These are phyloP conservation scores for Pseudogymnoascus sp. DNA, from an alignment of 2,329 filamentous ascomycete genomes.

Conservation along the genomic window DNA sequence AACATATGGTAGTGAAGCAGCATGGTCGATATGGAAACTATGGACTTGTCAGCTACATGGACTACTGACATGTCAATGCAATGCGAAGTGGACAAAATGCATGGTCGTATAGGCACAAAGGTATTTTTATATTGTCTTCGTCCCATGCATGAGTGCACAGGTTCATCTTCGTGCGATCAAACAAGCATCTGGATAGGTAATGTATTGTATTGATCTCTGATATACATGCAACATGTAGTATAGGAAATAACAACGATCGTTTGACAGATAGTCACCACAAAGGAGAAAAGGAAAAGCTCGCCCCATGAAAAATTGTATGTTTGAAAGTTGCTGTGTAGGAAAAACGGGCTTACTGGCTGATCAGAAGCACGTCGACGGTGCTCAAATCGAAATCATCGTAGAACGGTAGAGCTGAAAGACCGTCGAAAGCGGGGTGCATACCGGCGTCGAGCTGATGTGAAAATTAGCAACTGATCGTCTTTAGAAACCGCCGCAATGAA, in stretches of 20 bases:
- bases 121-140: not conserved
- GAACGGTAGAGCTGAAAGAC: conserved; percentile 86
- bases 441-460: conserved; percentile 77
- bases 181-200: conserved; percentile 29
- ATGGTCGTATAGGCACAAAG: not conserved
- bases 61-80: conserved; percentile 3
- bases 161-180: conserved; percentile 29
- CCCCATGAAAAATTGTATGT: not conserved
- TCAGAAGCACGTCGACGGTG: conserved; percentile 91
- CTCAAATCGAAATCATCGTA: conserved; percentile 98
- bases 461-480: conserved; percentile 13
- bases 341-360: conserved; percentile 83
- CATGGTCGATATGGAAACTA: conserved; percentile 97
- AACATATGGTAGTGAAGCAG: conserved; percentile 96
- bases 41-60: conserved; percentile 19
- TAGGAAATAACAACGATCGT: conserved; percentile 12
- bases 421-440: conserved; percentile 94
- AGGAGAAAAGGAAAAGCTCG: not conserved
- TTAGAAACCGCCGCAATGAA: not conserved
- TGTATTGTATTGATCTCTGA: conserved; percentile 41
- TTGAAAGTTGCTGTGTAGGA: conserved; percentile 16
- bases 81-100: not conserved
- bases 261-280: not conserved
- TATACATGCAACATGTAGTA: conserved; percentile 27
- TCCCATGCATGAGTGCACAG: conserved; percentile 16